Evolutionary conservation across 139 green algal genomes (phyloP), one percentile per base, ranked within the genome.

Genomic region (Desmodesmus armatus): DNA sequence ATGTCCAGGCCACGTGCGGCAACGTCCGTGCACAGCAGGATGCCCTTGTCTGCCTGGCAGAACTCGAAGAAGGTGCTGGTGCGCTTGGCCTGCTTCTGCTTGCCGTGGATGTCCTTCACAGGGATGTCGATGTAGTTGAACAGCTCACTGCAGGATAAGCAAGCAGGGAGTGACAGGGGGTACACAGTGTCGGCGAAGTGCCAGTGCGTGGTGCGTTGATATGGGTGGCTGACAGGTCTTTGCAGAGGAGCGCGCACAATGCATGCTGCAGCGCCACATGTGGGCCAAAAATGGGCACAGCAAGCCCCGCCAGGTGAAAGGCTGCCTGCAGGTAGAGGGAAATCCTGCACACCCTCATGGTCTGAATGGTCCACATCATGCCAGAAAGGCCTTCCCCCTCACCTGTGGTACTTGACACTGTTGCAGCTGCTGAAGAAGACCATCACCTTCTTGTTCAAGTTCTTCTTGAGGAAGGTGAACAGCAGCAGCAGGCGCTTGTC

Each of bases 381-480:
- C n/a, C n/a, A n/a, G n/a, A n/a, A n/a, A n/a, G n/a, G n/a, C n/a
- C n/a, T n/a, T n/a, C n/a, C n/a, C n/a, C n/a, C 77, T 83, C 43
- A 84, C 5, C 88, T 87, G 93, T 99, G 95, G 88, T 96, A 99
- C 93, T 99, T 99, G 71, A 99, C 97, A 0, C 73, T 85, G 73
- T 95, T 95, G 88, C 96, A 99, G 29, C 87, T 95, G 35, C 90
- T 96, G 90, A 99, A 99, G 91, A 99, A 99, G 31, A 99, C 97
- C 95, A 99, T 99, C 31, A 97, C 95, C 95, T 99, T 99, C 89
- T 99, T 99, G 81, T 94, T 96, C 73, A 93, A 51, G 85, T 99
- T 99, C 89, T 97, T 98, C 90, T 98, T 98, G 47, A 99, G 91
- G 89, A 99, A 99, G 17, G 97, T 99, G 93, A 99, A 99, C 25